phyloP scores from a whole-genome alignment of 495 filamentous ascomycete genomes.

The Wilcoxina mikolae region DNA sequence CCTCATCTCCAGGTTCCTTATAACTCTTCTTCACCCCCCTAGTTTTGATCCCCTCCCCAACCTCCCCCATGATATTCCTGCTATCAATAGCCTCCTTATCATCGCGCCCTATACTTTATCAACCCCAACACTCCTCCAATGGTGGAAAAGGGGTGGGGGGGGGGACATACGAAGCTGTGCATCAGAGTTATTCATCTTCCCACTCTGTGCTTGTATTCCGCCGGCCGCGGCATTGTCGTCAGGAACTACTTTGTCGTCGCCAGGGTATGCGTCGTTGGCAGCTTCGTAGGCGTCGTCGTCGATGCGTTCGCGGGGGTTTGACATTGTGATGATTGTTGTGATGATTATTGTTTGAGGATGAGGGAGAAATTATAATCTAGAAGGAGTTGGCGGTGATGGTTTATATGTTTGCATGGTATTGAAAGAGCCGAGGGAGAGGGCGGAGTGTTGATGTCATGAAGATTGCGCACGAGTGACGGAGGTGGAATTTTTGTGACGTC shows the following conservation, averaged over 20 bases:
- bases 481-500: too few species aligned
- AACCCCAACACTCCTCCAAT: neutral
- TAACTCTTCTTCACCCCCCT: conserved; percentile 5
- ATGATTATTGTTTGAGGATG: too few species aligned
- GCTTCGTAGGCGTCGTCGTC: conserved; percentile 5
- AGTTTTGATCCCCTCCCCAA: neutral
- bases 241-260: neutral
- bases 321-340: too few species aligned
- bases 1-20: conserved; percentile 8
- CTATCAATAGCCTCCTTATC: conserved; percentile 4
- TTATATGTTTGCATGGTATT: too few species aligned
- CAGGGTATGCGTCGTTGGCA: neutral
- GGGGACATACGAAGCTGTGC: conserved; percentile 3
- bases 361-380: too few species aligned
- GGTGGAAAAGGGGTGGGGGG: too few species aligned
- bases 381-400: too few species aligned
- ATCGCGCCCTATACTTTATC: conserved; percentile 1
- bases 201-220: neutral
- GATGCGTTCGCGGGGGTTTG: neutral
- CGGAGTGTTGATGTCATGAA: too few species aligned
- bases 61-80: neutral
- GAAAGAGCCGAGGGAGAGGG: too few species aligned
- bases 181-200: neutral
- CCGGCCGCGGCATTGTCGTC: neutral
- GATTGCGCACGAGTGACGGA: too few species aligned